Evolutionary conservation across 805 yeast species (phyloP), one percentile per base, ranked within the genome.

Genomic region (Ogataea dorogensis): DNA sequence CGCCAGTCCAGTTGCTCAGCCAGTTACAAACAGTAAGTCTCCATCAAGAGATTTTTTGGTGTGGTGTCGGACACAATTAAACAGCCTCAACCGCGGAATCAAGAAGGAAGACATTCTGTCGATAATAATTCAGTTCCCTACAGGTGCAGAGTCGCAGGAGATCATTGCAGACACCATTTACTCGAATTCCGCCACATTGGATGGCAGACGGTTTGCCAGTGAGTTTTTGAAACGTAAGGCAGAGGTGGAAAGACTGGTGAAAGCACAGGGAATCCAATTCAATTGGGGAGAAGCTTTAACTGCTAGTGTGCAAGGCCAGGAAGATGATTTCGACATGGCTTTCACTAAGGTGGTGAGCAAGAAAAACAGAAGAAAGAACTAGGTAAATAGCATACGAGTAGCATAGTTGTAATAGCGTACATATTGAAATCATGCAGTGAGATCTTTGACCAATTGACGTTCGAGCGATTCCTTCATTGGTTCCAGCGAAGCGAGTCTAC

Each of bases 101-200:
- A 80, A 87, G 26, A 72, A 71, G 31, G 85, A 81, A 44, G 96
- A 85, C 56, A 77, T 93, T 26, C 67, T 91, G 31, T 80, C 83
- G 38, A 80, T 93, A 55, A 72, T 93, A 51, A 66, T 89, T 44
- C 80, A 87, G 43, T 72, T 91, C 44, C 96, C 97, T 22, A 63
- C 73, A n/a, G 75, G 79, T 24, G 50, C 70, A 5, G 96, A 87
- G 49, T 77, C 95, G 0, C 69, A 73, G 31, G 95, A 81, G 58
- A 85, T 91, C 57, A 88, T 91, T 55, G 82, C 95, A 2, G 98
- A 91, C 54, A 86, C 96, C 9, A 79, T 91, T 40, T 88, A 87
- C 64, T 79, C 93, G 17, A 84, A 87, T 42, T 83, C 95, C 25
- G 75, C 89, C 3, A 82, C 89, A 1, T 80, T 91, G 84, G 96